These are phyloP conservation scores for Aspergillus aculeatinus DNA, from an alignment of 2,329 filamentous ascomycete genomes.

Conservation along the genomic window DNA sequence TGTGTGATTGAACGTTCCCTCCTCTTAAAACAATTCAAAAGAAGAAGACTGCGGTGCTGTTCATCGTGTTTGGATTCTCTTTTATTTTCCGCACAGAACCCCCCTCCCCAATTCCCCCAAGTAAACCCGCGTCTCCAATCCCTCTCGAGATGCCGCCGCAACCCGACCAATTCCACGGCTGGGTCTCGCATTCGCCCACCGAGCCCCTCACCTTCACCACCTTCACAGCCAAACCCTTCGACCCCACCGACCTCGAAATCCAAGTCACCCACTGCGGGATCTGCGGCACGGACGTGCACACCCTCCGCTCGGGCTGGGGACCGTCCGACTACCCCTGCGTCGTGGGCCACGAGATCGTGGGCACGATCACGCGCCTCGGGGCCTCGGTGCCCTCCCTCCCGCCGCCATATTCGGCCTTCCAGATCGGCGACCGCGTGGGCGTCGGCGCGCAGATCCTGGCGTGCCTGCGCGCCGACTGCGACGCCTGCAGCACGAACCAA, in stretches of 20 bases:
- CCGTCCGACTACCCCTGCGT: constrained; percentile 49
- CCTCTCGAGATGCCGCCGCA: background rate
- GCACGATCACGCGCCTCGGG: constrained; percentile 57
- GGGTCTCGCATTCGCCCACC: constrained; percentile 39
- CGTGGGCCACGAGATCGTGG: constrained; percentile 66
- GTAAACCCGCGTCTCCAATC: background rate
- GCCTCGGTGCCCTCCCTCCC: constrained; percentile 30
- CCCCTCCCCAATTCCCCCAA: background rate
- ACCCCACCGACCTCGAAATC: constrained; percentile 66
- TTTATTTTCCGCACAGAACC: too few relatives aligned
- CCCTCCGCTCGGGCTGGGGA: constrained; percentile 52
- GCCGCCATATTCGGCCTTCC: constrained; percentile 40
- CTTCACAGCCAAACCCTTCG: constrained; percentile 45
- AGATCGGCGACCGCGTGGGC: constrained; percentile 63
- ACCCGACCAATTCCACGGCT: constrained; percentile 38
- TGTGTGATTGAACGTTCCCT: too few relatives aligned
- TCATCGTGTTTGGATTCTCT: too few relatives aligned
- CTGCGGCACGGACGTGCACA: constrained; percentile 64
- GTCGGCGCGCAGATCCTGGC: constrained; percentile 61
- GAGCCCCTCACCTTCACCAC: constrained; percentile 33
- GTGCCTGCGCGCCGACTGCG: constrained; percentile 49
- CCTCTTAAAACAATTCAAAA: background rate
- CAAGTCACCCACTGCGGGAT: constrained; percentile 65
- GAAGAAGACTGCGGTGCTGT: background rate
- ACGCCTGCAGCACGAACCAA: constrained; percentile 38